phyloP scores from a whole-genome alignment of 1,139 yeast species.

The Yamadazyma atlantica region DNA sequence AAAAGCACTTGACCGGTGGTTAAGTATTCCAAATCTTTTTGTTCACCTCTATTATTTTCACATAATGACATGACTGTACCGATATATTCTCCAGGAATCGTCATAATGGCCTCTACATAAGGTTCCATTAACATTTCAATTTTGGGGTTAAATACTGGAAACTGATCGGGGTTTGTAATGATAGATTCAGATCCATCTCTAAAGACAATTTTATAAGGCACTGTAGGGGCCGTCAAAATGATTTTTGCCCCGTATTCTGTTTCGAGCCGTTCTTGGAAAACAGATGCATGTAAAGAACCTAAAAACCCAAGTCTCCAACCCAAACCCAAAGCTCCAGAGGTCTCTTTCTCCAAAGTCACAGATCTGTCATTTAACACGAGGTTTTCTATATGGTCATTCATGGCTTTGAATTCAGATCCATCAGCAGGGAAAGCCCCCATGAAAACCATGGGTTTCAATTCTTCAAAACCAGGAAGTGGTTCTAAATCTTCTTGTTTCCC shows the following conservation, averaged over 20 bases:
- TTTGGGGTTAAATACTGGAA: conserved; percentile 58
- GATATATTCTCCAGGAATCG: conserved; percentile 84
- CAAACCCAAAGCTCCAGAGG: conserved; percentile 92
- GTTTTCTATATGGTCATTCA: conserved; percentile 89
- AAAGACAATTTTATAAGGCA: conserved; percentile 77
- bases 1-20: conserved; percentile 80
- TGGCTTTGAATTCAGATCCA: conserved; percentile 82
- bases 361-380: conserved; percentile 89
- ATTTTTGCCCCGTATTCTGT: conserved; percentile 92
- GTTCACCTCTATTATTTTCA: conserved; percentile 80
- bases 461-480: conserved; percentile 93
- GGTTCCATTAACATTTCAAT: conserved; percentile 78
- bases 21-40: conserved; percentile 73
- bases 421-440: conserved; percentile 98
- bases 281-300: conserved; percentile 94
- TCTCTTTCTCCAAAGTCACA: conserved; percentile 84
- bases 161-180: conserved; percentile 88
- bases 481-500: conserved; percentile 62
- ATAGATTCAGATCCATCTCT: conserved; percentile 62
- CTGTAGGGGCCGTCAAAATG: conserved; percentile 94
- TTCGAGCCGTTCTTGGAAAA: conserved; percentile 85
- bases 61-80: conserved; percentile 87
- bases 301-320: conserved; percentile 97
- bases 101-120: conserved; percentile 85
- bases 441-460: conserved; percentile 96